Base-by-base conservation (phyloP, 371 early-diverging fungal genomes). In the Circinella minor region DNA sequence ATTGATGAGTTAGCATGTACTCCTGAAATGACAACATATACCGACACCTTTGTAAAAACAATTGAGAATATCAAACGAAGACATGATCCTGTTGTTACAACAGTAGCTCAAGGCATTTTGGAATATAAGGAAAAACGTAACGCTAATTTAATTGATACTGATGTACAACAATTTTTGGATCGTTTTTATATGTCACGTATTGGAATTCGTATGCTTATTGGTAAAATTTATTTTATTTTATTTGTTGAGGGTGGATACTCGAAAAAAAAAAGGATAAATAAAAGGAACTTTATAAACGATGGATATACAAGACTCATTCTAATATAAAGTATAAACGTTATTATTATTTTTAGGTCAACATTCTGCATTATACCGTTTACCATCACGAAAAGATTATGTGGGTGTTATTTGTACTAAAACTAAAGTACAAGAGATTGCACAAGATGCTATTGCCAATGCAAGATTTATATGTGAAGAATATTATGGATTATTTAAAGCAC, bases 121-220 rank as follows among this genome's bases (percentile, higher is more conserved):
- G 97, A 98, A 78, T 94, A 94, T 79, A 98, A 98, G 79, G 88
- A 92, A 61, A 76, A 78, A 72, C 88, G 75, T 71, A 87, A 80
- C 59, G 83, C 83, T 4, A 74, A 82, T 14, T 51, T 78, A 14
- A 89, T 95, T 34, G 95, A 96, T 74, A 88, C 89, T 36, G 95
- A 92, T 49, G 87, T 97, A 14, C 97, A 98, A 79, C 85, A 89
- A 38, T 98, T 98, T 76, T 82, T 98, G 69, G 98, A 98, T 81
- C 90, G 97, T 36, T 98, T 98, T 82, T 98, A 97, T 84, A 91
- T 98, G 91, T 96, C 96, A 34, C 93, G 99, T 61, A 98, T 98
- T 71, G 99, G 99, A 34, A 98, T 98, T 71, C 92, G 99, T 68
- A 95, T 97, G 96, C 85, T 98, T 51, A 94, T 65, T 37, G 57